Evolutionary conservation across 371 early-diverging fungal genomes (phyloP).

Genomic region (Mortierella sp.): DNA sequence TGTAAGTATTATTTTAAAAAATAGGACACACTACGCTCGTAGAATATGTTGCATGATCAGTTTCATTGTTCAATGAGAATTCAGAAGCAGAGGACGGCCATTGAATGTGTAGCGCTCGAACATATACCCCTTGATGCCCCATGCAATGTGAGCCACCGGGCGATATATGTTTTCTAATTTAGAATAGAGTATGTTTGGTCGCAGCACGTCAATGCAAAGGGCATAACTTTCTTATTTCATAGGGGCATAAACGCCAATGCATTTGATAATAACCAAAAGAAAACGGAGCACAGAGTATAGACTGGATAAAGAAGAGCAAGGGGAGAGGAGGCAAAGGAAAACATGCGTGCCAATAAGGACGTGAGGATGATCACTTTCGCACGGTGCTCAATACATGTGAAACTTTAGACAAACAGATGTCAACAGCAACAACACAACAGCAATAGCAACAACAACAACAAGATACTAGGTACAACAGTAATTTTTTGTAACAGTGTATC

Average conservation of each 20-base stretch:
- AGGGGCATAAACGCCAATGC: background rate
- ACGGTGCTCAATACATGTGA: constrained; percentile 15
- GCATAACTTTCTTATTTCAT: background rate
- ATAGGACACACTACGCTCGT: background rate
- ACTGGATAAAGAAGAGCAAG: background rate
- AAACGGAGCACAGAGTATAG: background rate
- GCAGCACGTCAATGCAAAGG: background rate
- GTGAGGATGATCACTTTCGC: constrained; percentile 21
- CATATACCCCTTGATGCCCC: constrained; percentile 8
- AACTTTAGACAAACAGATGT: background rate
- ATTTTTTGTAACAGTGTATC: too few relatives aligned
- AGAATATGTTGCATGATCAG: constrained; percentile 4
- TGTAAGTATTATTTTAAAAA: background rate
- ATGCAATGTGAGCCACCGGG: background rate
- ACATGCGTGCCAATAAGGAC: background rate
- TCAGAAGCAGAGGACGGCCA: background rate
- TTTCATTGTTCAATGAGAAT: background rate
- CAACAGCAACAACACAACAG: background rate
- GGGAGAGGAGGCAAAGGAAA: background rate
- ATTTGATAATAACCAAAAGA: background rate
- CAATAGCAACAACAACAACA: too few relatives aligned
- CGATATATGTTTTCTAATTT: background rate
- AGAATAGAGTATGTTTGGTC: background rate
- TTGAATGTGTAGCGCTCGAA: background rate
- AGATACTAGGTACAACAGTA: too few relatives aligned